Evolutionary conservation across 495 filamentous ascomycete species (phyloP).

Genomic region (Elaphomyces granulatus): DNA sequence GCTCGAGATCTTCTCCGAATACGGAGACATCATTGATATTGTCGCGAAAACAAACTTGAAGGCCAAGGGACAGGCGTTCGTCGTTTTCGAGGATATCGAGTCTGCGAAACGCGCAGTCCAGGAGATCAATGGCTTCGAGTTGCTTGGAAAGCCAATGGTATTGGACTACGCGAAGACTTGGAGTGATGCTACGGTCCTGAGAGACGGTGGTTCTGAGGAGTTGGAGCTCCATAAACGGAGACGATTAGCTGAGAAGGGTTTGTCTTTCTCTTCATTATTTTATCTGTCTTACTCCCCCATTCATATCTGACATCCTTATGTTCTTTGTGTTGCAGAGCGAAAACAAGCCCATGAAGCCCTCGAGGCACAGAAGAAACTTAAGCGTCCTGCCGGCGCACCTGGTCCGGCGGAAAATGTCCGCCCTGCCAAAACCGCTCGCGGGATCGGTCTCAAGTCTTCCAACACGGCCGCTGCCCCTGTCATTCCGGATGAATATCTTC

Average conservation of each 20-base stretch:
- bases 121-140: slow-evolving; percentile 82
- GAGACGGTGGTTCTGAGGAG: slow-evolving; percentile 57
- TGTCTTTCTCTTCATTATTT: slow-evolving; percentile 9
- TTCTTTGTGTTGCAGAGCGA: slow-evolving; percentile 53
- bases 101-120: slow-evolving; percentile 69
- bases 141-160: slow-evolving; percentile 88
- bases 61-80: slow-evolving; percentile 90
- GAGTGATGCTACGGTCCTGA: slow-evolving; percentile 76
- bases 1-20: slow-evolving; percentile 71
- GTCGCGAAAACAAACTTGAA: slow-evolving; percentile 85
- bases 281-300: background rate
- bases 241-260: slow-evolving; percentile 84
- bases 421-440: slow-evolving; percentile 57
- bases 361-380: slow-evolving; percentile 71
- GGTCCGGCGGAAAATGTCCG: slow-evolving; percentile 39
- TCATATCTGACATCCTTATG: slow-evolving; percentile 1
- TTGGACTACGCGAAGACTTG: slow-evolving; percentile 70
- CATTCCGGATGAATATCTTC: slow-evolving; percentile 92
- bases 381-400: slow-evolving; percentile 45
- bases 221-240: slow-evolving; percentile 79
- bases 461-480: slow-evolving; percentile 53
- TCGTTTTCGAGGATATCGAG: slow-evolving; percentile 75
- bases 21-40: slow-evolving; percentile 80
- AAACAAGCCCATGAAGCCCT: slow-evolving; percentile 78
- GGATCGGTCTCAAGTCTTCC: slow-evolving; percentile 70